Evolutionary conservation across 768 basidiomycete species (phyloP), one percentile per base, ranked within the genome.

Genomic region (Hygrocybe coccinea): DNA sequence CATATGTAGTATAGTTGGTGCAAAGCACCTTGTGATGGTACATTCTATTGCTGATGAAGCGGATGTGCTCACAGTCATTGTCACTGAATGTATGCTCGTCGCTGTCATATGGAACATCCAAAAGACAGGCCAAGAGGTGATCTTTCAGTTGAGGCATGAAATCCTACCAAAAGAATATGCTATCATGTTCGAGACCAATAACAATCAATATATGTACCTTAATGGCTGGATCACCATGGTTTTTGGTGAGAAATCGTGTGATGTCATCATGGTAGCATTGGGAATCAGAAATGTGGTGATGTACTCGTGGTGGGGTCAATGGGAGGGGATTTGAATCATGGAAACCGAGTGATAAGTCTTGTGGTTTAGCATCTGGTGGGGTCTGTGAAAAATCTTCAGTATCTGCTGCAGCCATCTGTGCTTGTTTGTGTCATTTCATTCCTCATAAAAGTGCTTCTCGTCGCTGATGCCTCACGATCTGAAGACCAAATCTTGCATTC

Each of bases 11-110:
- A 14, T 74, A 77, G 59, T 77, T 71, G 56, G 78, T 52, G 0
- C 67, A 69, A 2, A 76, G 10, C 2, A 64, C 60, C 36, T 68
- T 68, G 55, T 73, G 69, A 10, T 22, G 54, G 50, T 61, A 76
- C 17, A 73, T 65, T 34, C 37, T 56, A 56, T 68, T 55, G 50
- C 69, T 64, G 8, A 62, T 45, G 24, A 67, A 55, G 11, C 11
- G 17, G 7, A 70, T 62, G 1, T 55, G 58, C 5, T 64, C 62
- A 6, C 51, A 59, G 22, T 57, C 62, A 47, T 51, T 51, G 4
- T 51, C 60, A 12, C 52, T 19, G 61, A 52, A 64, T 46, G 61
- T 15, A n/a, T 59, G 33, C n/a, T 62, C 55, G 41, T 64, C 64
- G 6, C 59, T 51, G 50, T 50, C 43, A 24, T 3, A 39, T 34